Evolutionary conservation across 2,329 filamentous ascomycete species (phyloP).

Genomic region (Aspergillus bombycis): DNA sequence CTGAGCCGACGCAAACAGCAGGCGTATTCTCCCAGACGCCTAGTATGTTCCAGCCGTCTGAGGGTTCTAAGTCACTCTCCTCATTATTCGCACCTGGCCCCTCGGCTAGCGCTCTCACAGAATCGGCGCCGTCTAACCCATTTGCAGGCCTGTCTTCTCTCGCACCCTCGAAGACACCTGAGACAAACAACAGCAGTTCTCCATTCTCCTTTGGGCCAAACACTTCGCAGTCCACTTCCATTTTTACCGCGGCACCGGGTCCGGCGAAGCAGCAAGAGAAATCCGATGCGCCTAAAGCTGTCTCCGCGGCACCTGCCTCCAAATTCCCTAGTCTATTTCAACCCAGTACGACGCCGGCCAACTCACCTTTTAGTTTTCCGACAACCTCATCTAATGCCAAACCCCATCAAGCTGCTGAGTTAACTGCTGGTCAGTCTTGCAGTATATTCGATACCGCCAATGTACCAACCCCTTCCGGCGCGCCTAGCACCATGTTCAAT

Average conservation of each 20-base stretch:
- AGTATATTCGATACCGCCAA: conserved; percentile 19
- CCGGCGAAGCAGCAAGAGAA: background rate
- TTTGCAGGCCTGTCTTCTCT: conserved; percentile 17
- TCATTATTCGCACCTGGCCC: conserved; percentile 8
- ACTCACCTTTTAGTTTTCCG: conserved; percentile 10
- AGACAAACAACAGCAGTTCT: background rate
- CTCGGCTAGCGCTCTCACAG: background rate
- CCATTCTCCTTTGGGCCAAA: background rate
- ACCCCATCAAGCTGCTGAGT: conserved; percentile 8
- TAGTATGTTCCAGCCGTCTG: conserved; percentile 17
- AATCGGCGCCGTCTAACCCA: conserved; percentile 13
- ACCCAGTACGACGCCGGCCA: conserved; percentile 9
- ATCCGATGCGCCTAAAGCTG: background rate
- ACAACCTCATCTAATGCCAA: background rate
- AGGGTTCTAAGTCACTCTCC: conserved; percentile 14
- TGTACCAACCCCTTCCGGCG: conserved; percentile 1
- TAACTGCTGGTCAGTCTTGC: conserved; percentile 19
- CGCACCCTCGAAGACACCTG: conserved; percentile 4
- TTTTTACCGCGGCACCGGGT: background rate
- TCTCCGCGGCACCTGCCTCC: background rate
- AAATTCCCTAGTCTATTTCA: conserved; percentile 6
- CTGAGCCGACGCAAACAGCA: background rate
- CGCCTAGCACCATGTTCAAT: conserved; percentile 16
- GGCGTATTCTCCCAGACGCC: conserved; percentile 8
- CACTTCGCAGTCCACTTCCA: background rate